Conservation (phyloP, 2,329 filamentous ascomycete genomes). For the Trematosphaeria pertusa region DNA sequence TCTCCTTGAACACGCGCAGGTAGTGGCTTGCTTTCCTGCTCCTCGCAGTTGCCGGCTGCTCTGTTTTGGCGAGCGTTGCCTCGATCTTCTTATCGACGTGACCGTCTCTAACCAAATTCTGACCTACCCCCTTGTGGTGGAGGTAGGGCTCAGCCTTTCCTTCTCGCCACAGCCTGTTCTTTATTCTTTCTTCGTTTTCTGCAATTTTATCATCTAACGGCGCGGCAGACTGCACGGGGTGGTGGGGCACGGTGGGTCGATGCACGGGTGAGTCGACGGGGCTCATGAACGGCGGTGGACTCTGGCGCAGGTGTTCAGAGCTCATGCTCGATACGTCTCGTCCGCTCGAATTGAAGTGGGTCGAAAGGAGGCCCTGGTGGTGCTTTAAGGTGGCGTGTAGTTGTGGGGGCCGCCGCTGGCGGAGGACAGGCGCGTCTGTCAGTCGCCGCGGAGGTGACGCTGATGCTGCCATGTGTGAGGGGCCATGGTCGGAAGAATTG, state of each 20-base stretch:
- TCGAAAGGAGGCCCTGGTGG: constrained; percentile 38
- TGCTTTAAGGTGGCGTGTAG: constrained; percentile 34
- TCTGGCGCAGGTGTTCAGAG: constrained; percentile 30
- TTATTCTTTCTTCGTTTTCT: constrained; percentile 51
- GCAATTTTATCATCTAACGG: constrained; percentile 35
- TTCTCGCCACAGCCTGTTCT: constrained; percentile 58
- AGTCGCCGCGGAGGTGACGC: constrained; percentile 39
- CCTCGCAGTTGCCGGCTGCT: constrained; percentile 61
- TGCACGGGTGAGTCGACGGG: constrained; percentile 46
- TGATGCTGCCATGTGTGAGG: constrained; percentile 39
- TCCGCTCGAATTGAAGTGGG: constrained; percentile 39
- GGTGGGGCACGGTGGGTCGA: constrained; percentile 37
- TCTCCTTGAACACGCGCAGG: constrained; percentile 69
- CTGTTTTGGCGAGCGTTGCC: constrained; percentile 65
- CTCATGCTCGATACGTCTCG: constrained; percentile 23
- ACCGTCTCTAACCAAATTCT: constrained; percentile 52
- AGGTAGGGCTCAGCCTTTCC: constrained; percentile 55
- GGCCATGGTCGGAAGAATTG: constrained; percentile 36
- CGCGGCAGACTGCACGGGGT: constrained; percentile 27
- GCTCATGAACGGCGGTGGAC: constrained; percentile 47
- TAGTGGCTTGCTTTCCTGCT: constrained; percentile 72
- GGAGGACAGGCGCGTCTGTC: constrained; percentile 40
- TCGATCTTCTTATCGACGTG: constrained; percentile 69
- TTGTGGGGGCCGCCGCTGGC: constrained; percentile 37
- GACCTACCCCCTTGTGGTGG: constrained; percentile 44